A percentile compares a stretch with the other conserved stretches of the same genome.
Evolutionary conservation across 192 early-diverging fungal genomes (phyloP).

Genomic region (Globomyces pollinis-pini): DNA sequence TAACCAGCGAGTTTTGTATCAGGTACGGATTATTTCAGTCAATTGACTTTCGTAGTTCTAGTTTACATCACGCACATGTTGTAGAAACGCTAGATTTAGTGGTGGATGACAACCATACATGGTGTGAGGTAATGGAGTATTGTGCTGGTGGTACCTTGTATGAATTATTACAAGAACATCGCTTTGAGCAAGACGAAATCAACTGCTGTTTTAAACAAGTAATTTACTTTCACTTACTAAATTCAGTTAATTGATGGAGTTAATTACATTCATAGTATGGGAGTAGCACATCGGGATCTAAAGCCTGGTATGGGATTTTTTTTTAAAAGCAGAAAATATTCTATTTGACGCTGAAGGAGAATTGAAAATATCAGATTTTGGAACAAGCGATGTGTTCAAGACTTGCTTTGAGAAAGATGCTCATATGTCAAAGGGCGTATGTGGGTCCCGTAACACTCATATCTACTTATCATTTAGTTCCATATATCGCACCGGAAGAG

Average conservation of each 20-base stretch:
- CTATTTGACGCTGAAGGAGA: constrained; percentile 12
- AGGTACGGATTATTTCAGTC: no score
- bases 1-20: constrained; percentile 78
- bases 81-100: constrained; percentile 18
- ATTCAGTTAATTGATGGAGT: constrained; percentile 33
- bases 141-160: constrained; percentile 17
- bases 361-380: constrained; percentile 18
- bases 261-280: constrained; percentile 62
- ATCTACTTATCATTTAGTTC: not conserved
- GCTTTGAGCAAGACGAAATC: not conserved
- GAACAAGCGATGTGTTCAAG: constrained; percentile 10
- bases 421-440: constrained; percentile 13
- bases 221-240: no score
- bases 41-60: no score
- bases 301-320: constrained; percentile 42
- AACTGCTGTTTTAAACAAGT: constrained; percentile 19
- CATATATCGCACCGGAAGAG: constrained; percentile 20
- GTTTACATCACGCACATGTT: constrained; percentile 9
- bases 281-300: constrained; percentile 70
- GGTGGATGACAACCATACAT: constrained; percentile 10
- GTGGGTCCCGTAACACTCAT: constrained; percentile 15
- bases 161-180: constrained; percentile 10
- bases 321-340: constrained; percentile 14
- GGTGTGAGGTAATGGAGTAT: constrained; percentile 23
- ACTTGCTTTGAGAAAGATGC: constrained; percentile 9